Percentiles rank a stretch among this genome's conserved stretches.
These are phyloP conservation scores for Candida corydali DNA, from an alignment of 805 yeast species.

Conservation along the genomic window DNA sequence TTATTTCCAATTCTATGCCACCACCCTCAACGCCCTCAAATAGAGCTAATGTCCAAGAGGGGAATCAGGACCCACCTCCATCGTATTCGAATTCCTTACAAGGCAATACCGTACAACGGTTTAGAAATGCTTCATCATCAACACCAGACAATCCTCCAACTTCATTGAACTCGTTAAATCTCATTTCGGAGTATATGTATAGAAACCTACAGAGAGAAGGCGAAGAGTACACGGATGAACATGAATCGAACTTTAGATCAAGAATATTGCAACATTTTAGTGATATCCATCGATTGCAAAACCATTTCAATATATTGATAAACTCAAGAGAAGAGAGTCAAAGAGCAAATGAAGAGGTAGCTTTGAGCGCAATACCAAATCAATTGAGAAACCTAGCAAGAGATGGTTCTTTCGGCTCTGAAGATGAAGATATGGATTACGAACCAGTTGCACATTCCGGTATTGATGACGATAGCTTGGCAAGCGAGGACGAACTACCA, in stretches of 20 bases:
- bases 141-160: not conserved
- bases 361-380: slow-evolving; percentile 4
- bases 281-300: slow-evolving; percentile 8
- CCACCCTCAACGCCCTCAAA: slow-evolving; percentile 5
- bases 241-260: slow-evolving; percentile 8
- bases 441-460: slow-evolving; percentile 9
- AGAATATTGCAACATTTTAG: slow-evolving; percentile 9
- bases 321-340: slow-evolving; percentile 3
- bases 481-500: slow-evolving; percentile 10
- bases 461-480: slow-evolving; percentile 7
- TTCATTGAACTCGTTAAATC: slow-evolving; percentile 5
- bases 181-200: slow-evolving; percentile 7
- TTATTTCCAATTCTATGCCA: slow-evolving; percentile 4
- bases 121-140: slow-evolving; percentile 5
- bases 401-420: slow-evolving; percentile 5
- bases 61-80: not conserved
- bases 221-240: not conserved
- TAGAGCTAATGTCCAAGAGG: not conserved
- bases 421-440: slow-evolving; percentile 8
- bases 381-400: slow-evolving; percentile 9
- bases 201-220: slow-evolving; percentile 4
- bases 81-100: not conserved
- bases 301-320: slow-evolving; percentile 7
- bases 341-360: slow-evolving; percentile 4
- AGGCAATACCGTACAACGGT: slow-evolving; percentile 3